Conservation (phyloP, 2,329 filamentous ascomycete genomes). For the Graphilbum fragrans region DNA sequence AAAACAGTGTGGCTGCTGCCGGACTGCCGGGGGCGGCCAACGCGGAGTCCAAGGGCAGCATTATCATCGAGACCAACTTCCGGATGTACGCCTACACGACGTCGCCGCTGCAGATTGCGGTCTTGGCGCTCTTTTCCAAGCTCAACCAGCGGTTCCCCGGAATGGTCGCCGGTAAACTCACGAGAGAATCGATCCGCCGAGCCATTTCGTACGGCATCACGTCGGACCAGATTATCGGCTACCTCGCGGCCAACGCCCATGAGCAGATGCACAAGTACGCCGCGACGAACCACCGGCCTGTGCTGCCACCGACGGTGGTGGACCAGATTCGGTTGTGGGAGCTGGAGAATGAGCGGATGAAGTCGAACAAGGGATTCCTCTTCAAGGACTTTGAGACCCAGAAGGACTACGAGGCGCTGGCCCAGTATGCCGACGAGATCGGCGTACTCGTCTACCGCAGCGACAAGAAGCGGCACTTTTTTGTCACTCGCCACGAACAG, state of each 20-base stretch:
- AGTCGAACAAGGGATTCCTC: slow-evolving; percentile 68
- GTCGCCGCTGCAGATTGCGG: slow-evolving; percentile 86
- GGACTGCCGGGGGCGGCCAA: slow-evolving; percentile 29
- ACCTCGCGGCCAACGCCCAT: slow-evolving; percentile 85
- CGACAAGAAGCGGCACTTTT: slow-evolving; percentile 71
- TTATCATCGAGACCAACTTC: slow-evolving; percentile 97
- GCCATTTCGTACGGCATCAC: slow-evolving; percentile 89
- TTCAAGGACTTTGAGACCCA: slow-evolving; percentile 76
- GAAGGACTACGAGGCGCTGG: slow-evolving; percentile 58
- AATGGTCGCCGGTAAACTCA: slow-evolving; percentile 84
- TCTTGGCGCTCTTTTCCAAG: slow-evolving; percentile 79
- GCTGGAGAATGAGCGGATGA: slow-evolving; percentile 90
- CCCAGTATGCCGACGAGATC: slow-evolving; percentile 75
- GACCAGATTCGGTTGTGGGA: slow-evolving; percentile 98
- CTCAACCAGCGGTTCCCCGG: slow-evolving; percentile 88
- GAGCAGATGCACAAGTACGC: slow-evolving; percentile 75
- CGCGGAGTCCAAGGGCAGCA: slow-evolving; percentile 57
- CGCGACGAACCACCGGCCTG: slow-evolving; percentile 45
- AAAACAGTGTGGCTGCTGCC: slow-evolving; percentile 28
- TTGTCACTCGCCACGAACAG: slow-evolving; percentile 84
- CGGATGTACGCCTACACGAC: slow-evolving; percentile 94
- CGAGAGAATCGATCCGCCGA: slow-evolving; percentile 73
- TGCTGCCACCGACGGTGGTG: slow-evolving; percentile 88
- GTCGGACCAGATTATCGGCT: slow-evolving; percentile 86
- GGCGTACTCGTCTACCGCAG: slow-evolving; percentile 84